phyloP scores from a whole-genome alignment of 495 filamentous ascomycete genomes.

The Aspergillus kassunensis region DNA sequence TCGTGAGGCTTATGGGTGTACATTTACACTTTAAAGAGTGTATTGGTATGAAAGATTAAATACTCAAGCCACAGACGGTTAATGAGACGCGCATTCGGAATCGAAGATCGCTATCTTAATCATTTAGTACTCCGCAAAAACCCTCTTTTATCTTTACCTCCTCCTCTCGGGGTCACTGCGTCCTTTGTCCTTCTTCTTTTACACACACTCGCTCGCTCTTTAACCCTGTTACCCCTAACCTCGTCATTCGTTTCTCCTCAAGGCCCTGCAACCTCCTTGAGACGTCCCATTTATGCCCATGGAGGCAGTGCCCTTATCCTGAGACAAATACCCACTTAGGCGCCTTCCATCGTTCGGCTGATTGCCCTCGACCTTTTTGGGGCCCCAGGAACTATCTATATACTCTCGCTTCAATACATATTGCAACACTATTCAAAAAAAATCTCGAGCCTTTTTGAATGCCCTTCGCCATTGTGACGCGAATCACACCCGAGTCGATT shows the following conservation, averaged over 20 bases:
- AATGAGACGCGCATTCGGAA: slow-evolving; percentile 3
- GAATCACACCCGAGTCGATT: not conserved
- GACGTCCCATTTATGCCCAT: not conserved
- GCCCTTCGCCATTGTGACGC: too few species aligned
- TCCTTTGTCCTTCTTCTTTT: slow-evolving; percentile 6
- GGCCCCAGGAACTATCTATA: too few species aligned
- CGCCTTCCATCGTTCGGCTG: not conserved
- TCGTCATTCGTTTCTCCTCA: slow-evolving; percentile 5
- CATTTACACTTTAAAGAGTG: not conserved
- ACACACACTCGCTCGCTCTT: not conserved
- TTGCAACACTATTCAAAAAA: too few species aligned
- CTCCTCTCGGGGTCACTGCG: not conserved
- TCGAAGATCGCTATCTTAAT: slow-evolving; percentile 8
- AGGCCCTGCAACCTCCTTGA: slow-evolving; percentile 2
- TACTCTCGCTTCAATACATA: too few species aligned
- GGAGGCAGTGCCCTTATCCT: slow-evolving; percentile 10
- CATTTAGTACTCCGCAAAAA: slow-evolving; percentile 1
- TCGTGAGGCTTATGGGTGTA: not conserved
- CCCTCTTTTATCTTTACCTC: slow-evolving; percentile 3
- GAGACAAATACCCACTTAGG: slow-evolving; percentile 1
- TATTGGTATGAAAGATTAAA: slow-evolving; percentile 1
- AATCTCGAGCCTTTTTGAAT: too few species aligned
- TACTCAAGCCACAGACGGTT: not conserved
- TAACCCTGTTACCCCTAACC: not conserved
- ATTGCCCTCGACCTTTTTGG: not conserved